Evolutionary conservation across 1,284 basidiomycete species (phyloP), one percentile per base, ranked within the genome.

Genomic region (Sanguinoderma infundibulare): DNA sequence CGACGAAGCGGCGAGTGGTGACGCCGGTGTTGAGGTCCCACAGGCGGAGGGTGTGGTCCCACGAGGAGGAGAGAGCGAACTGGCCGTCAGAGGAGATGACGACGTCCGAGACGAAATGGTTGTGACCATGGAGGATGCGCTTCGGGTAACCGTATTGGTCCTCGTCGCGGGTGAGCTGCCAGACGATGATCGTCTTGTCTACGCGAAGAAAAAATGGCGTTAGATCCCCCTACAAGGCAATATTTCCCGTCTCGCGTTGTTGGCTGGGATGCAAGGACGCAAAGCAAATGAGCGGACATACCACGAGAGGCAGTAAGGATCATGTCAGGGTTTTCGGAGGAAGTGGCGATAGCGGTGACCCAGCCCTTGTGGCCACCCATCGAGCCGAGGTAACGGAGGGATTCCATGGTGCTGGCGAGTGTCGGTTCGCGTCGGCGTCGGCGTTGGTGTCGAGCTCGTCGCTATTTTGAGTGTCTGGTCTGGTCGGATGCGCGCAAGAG

Each of bases 121-220:
- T 98, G 87, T 99, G 98, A 69, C 98, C 98, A 79, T 95, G 92
- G 68, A 99, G 91, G 77, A 98, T 95, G 75, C 92, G 91, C 85
- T 98, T 99, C 68, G 96, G 95, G 84, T 91, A 96, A 60, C 96
- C 96, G 77, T 95, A 96, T 59, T 87, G 82, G 75, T 91, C 88
- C 67, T 99, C 97, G 70, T 98, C 95, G 69, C 98, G 95, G 70
- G 96, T 97, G 74, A 99, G 86, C 79, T 96, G 92, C 98, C 98
- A 99, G 77, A 98, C 96, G 76, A 99, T 98, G 85, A 99, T 94
- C 66, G 96, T 98, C 89, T 98, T 98, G 91, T 99, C 98, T 96
- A 73, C 10, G 44, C 55, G 36, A 30, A 35, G 22, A 12, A 24
- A 3, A 2, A 2, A 46, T 30, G 22, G 42, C n/a, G 26, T 55